Percentiles rank a stretch among this genome's conserved stretches.
Evolutionary conservation across 148 eudicot genomes (phyloP).

Genomic region (Rhododendron kiyosumense): DNA sequence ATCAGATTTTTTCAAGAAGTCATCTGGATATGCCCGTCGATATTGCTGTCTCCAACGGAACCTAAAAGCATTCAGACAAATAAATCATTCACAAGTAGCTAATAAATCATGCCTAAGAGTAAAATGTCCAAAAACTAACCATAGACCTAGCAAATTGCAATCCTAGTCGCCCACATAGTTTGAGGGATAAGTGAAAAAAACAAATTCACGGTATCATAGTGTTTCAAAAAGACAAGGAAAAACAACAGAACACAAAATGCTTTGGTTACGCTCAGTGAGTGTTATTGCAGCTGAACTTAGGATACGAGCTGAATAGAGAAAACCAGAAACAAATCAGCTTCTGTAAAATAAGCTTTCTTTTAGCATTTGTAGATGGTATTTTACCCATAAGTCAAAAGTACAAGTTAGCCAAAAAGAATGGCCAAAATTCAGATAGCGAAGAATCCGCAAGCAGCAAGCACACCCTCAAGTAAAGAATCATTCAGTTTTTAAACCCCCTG

Average conservation of each 20-base stretch:
- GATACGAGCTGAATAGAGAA: not conserved
- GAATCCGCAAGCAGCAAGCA: not conserved
- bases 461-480: not conserved
- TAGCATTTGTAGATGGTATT: not conserved
- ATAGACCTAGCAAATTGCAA: too few species aligned
- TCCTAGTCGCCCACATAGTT: not conserved
- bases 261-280: not conserved
- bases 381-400: not conserved
- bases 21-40: constrained; percentile 67
- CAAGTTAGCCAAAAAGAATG: not conserved
- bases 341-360: not conserved
- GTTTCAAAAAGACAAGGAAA: not conserved
- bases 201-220: not conserved
- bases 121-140: not conserved
- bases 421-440: not conserved
- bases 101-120: not conserved
- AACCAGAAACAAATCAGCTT: not conserved
- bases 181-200: not conserved
- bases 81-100: not conserved
- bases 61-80: constrained; percentile 32
- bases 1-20: constrained; percentile 72
- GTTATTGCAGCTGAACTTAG: not conserved
- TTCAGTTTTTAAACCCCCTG: not conserved
- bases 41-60: constrained; percentile 86
- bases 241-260: not conserved